Base-by-base conservation (phyloP, 106 monocot genomes). In the Chionographis japonica region DNA sequence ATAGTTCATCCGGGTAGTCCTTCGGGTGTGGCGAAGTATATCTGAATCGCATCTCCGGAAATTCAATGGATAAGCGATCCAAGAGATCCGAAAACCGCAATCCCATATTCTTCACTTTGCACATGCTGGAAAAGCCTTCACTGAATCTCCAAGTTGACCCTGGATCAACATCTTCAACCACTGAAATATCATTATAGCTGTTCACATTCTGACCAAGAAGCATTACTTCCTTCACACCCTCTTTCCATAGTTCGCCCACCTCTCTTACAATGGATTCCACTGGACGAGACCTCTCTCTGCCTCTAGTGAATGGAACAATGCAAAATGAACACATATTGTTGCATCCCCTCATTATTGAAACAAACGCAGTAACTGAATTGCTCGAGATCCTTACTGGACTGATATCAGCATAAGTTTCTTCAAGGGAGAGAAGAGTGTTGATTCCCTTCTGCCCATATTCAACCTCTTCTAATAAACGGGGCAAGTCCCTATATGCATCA, bases 291-390 rank as follows among this genome's bases (percentile, higher is more conserved):
- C 98, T 79, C 72, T 98, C 98, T 72, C 98, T 87, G 11, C 98
- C 98, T 83, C 98, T 85, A 19, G 93, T 98, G 75, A 98, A 98
- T 37, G 98, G 98, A 62, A 98, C 98, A 71, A 98, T 93, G 69
- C 98, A 98, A 77, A 98, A 98, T 12, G 98, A 98, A 66, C 98
- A 98, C 98, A 98, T 93, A 71, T 98, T 98, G 59, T 98, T 93
- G 70, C 98, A 98, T 19, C 98, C 98, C 55, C 98, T 82, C 93
- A 93, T 98, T 54, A 98, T 80, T 15, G 91, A 91, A 12, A 98
- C 93, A 81, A 93, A 98, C 37, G 98, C 98, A 19, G 98, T 66
- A 4, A 98, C 80, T 20, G 93, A 87, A 79, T 93, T 98, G 82
- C 65, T 90, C 66, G 92, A 74, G 50, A 98, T 90, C 72, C 98